Conservation (phyloP, 305 asterid genomes). For the Fraxinus dipetala region DNA sequence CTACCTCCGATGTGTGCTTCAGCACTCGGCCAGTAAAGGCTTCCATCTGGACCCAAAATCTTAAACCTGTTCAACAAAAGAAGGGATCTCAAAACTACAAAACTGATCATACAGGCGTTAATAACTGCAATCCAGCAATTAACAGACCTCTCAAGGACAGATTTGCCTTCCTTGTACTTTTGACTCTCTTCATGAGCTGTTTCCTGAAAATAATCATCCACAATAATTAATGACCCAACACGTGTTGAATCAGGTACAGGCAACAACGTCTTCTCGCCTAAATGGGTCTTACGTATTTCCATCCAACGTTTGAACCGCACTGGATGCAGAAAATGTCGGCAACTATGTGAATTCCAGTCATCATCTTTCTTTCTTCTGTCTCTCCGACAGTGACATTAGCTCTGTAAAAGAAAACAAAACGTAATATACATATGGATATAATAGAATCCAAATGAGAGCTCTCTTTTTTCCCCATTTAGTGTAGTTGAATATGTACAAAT, state of each 20-base stretch:
- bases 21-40: conserved; percentile 59
- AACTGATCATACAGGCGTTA: not conserved
- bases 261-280: not conserved
- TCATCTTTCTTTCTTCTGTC: conserved; percentile 80
- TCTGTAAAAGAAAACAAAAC: conserved; percentile 34
- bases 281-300: conserved; percentile 72
- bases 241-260: not conserved
- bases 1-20: conserved; percentile 65
- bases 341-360: conserved; percentile 78
- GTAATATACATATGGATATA: not conserved
- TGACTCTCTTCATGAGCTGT: conserved; percentile 63
- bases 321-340: conserved; percentile 79
- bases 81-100: conserved; percentile 10
- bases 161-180: conserved; percentile 85
- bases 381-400: conserved; percentile 66
- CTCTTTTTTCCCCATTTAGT: not conserved
- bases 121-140: not conserved
- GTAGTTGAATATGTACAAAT: not conserved
- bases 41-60: conserved; percentile 78
- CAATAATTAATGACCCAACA: conserved; percentile 1
- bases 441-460: not conserved
- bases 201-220: conserved; percentile 44
- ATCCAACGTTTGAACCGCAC: conserved; percentile 82
- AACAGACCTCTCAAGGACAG: conserved; percentile 83
- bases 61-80: conserved; percentile 46